A percentile compares a stretch with the other conserved stretches of the same genome.
These are phyloP conservation scores for Ustulina deusta DNA, from an alignment of 2,329 filamentous ascomycete species.

Conservation along the genomic window DNA sequence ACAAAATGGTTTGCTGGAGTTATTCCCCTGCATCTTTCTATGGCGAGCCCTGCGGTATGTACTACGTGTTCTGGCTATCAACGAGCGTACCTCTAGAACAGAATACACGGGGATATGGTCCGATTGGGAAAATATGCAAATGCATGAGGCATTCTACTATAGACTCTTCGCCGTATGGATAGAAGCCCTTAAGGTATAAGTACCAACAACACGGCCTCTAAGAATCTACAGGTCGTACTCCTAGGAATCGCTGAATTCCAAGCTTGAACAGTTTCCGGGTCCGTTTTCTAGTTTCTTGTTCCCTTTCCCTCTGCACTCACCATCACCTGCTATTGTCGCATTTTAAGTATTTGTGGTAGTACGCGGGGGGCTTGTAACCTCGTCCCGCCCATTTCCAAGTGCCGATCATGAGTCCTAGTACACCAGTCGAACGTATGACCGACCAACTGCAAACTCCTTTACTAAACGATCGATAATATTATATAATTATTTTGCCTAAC, in stretches of 20 bases:
- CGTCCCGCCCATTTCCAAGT: neutral
- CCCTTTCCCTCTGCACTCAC: neutral
- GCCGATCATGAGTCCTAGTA: neutral
- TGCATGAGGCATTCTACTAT: neutral
- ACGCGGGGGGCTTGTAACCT: neutral
- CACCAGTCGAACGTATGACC: neutral
- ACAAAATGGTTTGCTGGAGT: neutral
- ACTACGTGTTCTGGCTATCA: neutral
- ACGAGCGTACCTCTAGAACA: neutral
- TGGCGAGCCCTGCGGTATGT: neutral
- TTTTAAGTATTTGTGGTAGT: neutral
- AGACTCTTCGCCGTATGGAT: neutral
- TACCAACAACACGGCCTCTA: neutral
- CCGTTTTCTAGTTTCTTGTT: neutral
- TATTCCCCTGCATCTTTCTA: neutral
- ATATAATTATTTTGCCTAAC: neutral
- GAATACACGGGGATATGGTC: neutral
- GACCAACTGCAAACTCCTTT: neutral
- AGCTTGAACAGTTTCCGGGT: neutral
- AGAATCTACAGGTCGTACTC: neutral
- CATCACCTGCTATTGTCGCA: neutral
- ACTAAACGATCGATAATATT: neutral
- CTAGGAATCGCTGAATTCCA: neutral
- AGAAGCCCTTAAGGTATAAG: neutral
- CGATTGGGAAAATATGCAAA: neutral